phyloP scores from a whole-genome alignment of 192 early-diverging fungal species.

The Dissophora globulifera region DNA sequence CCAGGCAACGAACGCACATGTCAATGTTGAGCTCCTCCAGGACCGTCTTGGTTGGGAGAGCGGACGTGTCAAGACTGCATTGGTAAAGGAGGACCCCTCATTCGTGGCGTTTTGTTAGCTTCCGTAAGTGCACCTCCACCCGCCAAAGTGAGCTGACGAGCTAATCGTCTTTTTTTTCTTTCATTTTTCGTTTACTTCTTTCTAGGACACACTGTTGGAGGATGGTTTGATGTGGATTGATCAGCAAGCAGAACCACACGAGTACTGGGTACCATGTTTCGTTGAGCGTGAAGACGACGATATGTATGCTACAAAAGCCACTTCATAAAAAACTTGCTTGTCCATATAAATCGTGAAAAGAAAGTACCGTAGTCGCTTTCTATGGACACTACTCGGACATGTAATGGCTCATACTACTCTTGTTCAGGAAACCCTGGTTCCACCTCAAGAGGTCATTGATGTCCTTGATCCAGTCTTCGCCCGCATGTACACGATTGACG shows the following conservation, averaged over 20 bases:
- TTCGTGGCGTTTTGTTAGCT: too few relatives aligned
- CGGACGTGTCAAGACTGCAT: conserved; percentile 60
- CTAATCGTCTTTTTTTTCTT: too few relatives aligned
- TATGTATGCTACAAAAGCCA: conserved; percentile 21
- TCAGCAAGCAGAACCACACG: conserved; percentile 58
- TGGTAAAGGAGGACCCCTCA: too few relatives aligned
- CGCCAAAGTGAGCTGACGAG: too few relatives aligned
- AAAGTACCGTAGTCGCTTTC: too few relatives aligned
- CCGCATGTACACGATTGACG: conserved; percentile 72
- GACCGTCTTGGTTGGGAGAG: conserved; percentile 65
- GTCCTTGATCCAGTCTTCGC: conserved; percentile 81
- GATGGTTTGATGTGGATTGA: conserved; percentile 86
- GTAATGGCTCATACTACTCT: conserved; percentile 54
- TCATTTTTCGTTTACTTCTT: not conserved
- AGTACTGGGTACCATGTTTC: conserved; percentile 71
- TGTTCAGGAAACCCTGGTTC: conserved; percentile 80
- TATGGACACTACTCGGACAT: conserved; percentile 52
- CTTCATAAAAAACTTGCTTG: too few relatives aligned
- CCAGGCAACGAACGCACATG: conserved; percentile 60
- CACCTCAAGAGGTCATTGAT: conserved; percentile 90
- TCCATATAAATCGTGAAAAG: too few relatives aligned
- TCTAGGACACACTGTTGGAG: conserved; percentile 71
- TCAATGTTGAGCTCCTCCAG: conserved; percentile 53
- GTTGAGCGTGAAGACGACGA: conserved; percentile 58
- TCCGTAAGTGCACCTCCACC: too few relatives aligned